Base-by-base conservation (phyloP, 768 basidiomycete species). In the Mycena maculata region DNA sequence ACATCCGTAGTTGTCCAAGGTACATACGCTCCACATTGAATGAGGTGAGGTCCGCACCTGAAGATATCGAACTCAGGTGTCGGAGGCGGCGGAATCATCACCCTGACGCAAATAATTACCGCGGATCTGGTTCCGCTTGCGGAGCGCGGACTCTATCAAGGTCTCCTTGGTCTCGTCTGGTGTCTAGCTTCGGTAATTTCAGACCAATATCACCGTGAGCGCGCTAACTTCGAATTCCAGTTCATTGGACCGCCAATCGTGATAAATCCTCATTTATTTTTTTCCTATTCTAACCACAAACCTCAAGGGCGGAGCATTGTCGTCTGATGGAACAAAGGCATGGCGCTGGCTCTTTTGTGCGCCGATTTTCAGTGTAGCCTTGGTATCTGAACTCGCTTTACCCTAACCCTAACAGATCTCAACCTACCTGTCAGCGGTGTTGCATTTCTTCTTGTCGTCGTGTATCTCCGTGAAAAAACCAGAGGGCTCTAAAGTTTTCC, bases 121-220 rank as follows among this genome's bases (percentile, higher is more conserved):
- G 75, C 79, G 22, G 83, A 84, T 71, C 71, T 84, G 2, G 78
- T 84, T 4, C 75, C 83, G 9, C 76, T 84, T 6, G 71, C 75
- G 20, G 79, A 83, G 60, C 78, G 83, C 5, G 83, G 83, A 9
- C 41, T 68, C 7, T 82, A 78, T 38, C 61, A 73, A 0, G 77
- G 76, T n/a, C 53, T 81, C 16, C 41, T 79, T 41, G 75, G 71
- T 20, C 44, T 66, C 42, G 57, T 59, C 16, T 82, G 78, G 76
- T 71, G 71, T 50, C 55, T 78, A 4, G 79, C 77, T 22, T 80
- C 76, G 18, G 63, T 68, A 33, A 52, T 11, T 12, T 52, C 16
- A 45, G 16, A 13, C 2, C 25, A 18, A 31, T 22, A 4, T 52
- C n/a, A n/a, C n/a, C n/a, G n/a, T n/a, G n/a, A n/a, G n/a, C n/a